Conservation (phyloP, 768 basidiomycete genomes). For the Mycena rosella region DNA sequence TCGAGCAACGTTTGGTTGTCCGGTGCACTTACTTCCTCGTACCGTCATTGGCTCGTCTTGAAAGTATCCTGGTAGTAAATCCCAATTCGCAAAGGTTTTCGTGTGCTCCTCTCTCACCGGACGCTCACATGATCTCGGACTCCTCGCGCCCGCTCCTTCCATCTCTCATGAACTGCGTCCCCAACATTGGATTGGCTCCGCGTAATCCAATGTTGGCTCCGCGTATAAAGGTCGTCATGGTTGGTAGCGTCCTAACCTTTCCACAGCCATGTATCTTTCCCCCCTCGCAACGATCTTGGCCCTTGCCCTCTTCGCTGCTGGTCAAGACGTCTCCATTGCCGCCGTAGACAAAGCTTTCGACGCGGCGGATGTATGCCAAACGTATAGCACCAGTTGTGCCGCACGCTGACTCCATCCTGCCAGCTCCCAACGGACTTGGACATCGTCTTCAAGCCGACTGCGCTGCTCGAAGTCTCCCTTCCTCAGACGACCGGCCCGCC, state of each 20-base stretch:
- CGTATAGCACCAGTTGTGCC: background rate
- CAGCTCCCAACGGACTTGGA: constrained; percentile 41
- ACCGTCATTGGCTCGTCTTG: too few species aligned
- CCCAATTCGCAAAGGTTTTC: background rate
- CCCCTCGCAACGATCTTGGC: constrained; percentile 13
- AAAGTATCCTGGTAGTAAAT: too few species aligned
- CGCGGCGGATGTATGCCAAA: constrained; percentile 22
- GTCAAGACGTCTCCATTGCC: constrained; percentile 29
- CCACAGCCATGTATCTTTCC: constrained; percentile 25
- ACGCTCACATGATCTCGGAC: constrained; percentile 4
- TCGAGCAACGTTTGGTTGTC: too few species aligned
- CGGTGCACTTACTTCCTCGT: too few species aligned
- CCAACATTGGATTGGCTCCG: background rate
- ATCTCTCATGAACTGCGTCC: background rate
- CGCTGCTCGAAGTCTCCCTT: constrained; percentile 44
- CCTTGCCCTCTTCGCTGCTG: constrained; percentile 19
- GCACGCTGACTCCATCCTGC: background rate
- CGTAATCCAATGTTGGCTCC: too few species aligned
- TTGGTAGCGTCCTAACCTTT: background rate
- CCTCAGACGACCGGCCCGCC: constrained; percentile 38
- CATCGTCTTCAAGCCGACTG: constrained; percentile 42
- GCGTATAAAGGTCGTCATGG: constrained; percentile 13
- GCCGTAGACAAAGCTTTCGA: constrained; percentile 26
- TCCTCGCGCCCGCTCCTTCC: background rate
- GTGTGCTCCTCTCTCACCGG: background rate